Percentiles rank a stretch among this genome's conserved stretches.
Conservation (phyloP, 345 rosid species). For the Iberis pinnata region DNA sequence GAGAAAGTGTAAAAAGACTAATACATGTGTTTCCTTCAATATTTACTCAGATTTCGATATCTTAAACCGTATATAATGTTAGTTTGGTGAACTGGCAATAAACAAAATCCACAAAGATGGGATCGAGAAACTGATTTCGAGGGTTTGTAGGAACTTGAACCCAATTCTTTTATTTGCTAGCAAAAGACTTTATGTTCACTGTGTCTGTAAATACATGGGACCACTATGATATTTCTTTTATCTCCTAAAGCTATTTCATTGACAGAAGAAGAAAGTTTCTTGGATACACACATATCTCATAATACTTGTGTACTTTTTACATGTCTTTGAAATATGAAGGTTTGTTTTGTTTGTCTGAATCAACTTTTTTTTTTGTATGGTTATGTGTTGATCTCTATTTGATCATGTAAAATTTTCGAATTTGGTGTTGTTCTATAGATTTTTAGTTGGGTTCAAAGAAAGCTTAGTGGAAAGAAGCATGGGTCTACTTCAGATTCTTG, state of each 20-base stretch:
- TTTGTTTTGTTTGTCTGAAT: conserved; percentile 11
- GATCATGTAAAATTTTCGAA: too few species aligned
- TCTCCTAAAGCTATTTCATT: conserved; percentile 22
- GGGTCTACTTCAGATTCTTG: conserved; percentile 27
- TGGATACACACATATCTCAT: conserved; percentile 22
- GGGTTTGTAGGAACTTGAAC: conserved; percentile 26
- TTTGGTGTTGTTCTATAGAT: conserved; percentile 42
- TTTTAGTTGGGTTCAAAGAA: conserved; percentile 68
- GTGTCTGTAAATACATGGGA: conserved; percentile 27
- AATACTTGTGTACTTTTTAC: too few species aligned
- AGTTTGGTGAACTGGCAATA: conserved; percentile 12
- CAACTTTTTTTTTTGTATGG: not conserved
- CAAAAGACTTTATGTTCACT: conserved; percentile 16
- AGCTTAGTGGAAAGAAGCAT: conserved; percentile 33
- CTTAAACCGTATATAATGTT: conserved; percentile 5
- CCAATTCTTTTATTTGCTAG: conserved; percentile 22
- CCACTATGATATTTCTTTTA: conserved; percentile 28
- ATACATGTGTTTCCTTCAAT: conserved; percentile 15
- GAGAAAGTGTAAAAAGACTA: conserved; percentile 20
- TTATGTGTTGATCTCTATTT: conserved; percentile 5
- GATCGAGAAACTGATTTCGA: conserved; percentile 20
- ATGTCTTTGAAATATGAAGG: conserved; percentile 25
- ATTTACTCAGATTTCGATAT: conserved; percentile 20
- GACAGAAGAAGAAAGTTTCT: conserved; percentile 30
- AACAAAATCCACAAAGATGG: conserved; percentile 27